Conservation (phyloP, 2,329 filamentous ascomycete species). For the Amphichorda felina region DNA sequence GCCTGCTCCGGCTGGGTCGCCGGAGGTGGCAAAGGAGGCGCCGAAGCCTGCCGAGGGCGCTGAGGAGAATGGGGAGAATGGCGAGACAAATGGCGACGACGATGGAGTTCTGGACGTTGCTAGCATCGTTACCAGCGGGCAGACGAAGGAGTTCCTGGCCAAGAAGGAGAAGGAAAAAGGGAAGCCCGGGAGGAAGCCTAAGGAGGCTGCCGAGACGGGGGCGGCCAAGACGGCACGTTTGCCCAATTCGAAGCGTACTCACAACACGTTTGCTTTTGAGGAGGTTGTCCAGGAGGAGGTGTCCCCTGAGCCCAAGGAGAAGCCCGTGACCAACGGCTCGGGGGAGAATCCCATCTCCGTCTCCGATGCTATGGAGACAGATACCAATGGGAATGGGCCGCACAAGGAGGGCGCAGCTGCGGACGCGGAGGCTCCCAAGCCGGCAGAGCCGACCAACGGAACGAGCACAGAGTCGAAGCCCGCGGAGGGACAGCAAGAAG, state of each 20-base stretch:
- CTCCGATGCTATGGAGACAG: background rate
- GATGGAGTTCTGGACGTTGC: slow-evolving; percentile 76
- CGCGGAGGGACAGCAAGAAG: slow-evolving; percentile 4
- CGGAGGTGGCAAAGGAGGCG: slow-evolving; percentile 16
- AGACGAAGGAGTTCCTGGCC: slow-evolving; percentile 71
- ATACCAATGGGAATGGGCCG: slow-evolving; percentile 1
- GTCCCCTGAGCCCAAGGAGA: slow-evolving; percentile 19
- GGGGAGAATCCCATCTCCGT: slow-evolving; percentile 2
- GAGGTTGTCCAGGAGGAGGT: slow-evolving; percentile 49
- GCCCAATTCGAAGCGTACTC: slow-evolving; percentile 60
- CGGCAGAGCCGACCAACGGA: slow-evolving; percentile 1
- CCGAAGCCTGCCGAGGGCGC: slow-evolving; percentile 22
- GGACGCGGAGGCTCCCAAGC: slow-evolving; percentile 1
- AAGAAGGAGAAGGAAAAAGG: slow-evolving; percentile 77
- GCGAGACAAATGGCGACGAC: slow-evolving; percentile 33
- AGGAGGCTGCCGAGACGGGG: slow-evolving; percentile 40
- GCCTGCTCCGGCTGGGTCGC: slow-evolving; percentile 11
- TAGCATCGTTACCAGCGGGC: slow-evolving; percentile 71
- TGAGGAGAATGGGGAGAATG: slow-evolving; percentile 23
- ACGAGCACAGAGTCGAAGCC: slow-evolving; percentile 12
- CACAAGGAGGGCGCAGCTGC: slow-evolving; percentile 1
- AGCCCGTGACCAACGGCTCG: slow-evolving; percentile 2
- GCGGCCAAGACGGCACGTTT: slow-evolving; percentile 46
- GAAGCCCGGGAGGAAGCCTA: slow-evolving; percentile 38
- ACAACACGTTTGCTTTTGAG: slow-evolving; percentile 63